A percentile compares a stretch with the other conserved stretches of the same genome.
Evolutionary conservation across 2,329 filamentous ascomycete species (phyloP).

Genomic region (Metarhizium robertsii): DNA sequence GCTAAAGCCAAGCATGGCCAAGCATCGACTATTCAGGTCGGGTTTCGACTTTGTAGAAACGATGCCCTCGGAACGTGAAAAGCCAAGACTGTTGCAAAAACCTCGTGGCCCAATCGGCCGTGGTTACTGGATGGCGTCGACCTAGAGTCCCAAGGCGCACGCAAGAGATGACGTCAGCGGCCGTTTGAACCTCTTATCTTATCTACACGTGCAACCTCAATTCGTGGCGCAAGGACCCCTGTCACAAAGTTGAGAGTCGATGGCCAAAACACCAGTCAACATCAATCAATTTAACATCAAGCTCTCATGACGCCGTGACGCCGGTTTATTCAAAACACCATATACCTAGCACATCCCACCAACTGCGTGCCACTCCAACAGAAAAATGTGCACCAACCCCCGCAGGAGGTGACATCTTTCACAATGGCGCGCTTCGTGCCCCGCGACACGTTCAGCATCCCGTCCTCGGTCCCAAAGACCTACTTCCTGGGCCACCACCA

Average conservation of each 20-base stretch:
- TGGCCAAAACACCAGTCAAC: neutral
- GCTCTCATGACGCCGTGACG: neutral
- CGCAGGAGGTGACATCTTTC: neutral
- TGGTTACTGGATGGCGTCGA: neutral
- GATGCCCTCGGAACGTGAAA: neutral
- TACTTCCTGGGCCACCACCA: constrained; percentile 95
- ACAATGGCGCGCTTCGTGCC: constrained; percentile 53
- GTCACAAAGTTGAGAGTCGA: neutral
- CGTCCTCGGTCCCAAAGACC: constrained; percentile 68
- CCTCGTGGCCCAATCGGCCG: neutral
- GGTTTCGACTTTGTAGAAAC: neutral
- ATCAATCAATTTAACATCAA: neutral
- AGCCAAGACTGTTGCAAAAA: neutral
- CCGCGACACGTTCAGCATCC: constrained; percentile 61
- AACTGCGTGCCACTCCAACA: neutral
- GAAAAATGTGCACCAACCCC: neutral
- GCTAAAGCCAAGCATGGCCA: constrained; percentile 1
- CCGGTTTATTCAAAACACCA: neutral
- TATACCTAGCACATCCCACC: neutral
- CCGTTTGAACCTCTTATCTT: constrained; percentile 2
- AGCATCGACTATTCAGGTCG: neutral
- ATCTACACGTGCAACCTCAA: constrained; percentile 3
- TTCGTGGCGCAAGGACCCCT: neutral
- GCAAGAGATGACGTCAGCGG: constrained; percentile 1
- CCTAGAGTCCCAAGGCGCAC: neutral